Evolutionary conservation across 2,329 filamentous ascomycete species (phyloP), one percentile per base, ranked within the genome.

Genomic region (Aspergillus versicolor): DNA sequence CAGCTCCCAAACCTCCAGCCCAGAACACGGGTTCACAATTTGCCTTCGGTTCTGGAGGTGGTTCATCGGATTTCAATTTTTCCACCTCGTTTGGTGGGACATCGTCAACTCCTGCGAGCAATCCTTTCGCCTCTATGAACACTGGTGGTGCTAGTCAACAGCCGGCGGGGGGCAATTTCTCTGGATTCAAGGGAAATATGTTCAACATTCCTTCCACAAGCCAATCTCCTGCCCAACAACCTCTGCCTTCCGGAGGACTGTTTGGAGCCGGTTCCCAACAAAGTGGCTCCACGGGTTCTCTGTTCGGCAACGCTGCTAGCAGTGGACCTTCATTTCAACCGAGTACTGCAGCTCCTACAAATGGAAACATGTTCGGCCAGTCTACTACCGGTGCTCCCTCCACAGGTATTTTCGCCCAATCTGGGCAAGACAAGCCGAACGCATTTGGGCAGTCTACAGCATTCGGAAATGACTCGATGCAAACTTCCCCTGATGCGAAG

Each of bases 91-190:
- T 64, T 27, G 62, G 59, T 41, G 60, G 60, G 22, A 34, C 65
- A 21, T 55, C 57, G 32, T 53, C 51, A 13, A 53, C 68, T 13
- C 52, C 60, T 17, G 17, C 63, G 2, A 70, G 61, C 50, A 76
- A 77, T 57, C 74, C 74, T 15, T 77, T 77, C 53, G 64, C 65
- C 30, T 73, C 57, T 43, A 65, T 70, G 56, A 65, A 61, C 41
- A 65, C 66, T 11, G 55, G 56, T 32, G 56, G 37, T 32, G 47
- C 62, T 37, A 61, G 42, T 24, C 68, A 69, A 50, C 56, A 60
- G 22, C 38, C 62, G n/a, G 59, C 55, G 19, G 61, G 59, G 7
- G 42, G 37, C 15, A 63, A 61, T 45, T 69, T 69, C 46, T 64
- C 62, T 41, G 71, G 70, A 2, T 73, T 72, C 45, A 63, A 70